phyloP scores from a whole-genome alignment of 495 filamentous ascomycete genomes.

The Aspergillus kassunensis region DNA sequence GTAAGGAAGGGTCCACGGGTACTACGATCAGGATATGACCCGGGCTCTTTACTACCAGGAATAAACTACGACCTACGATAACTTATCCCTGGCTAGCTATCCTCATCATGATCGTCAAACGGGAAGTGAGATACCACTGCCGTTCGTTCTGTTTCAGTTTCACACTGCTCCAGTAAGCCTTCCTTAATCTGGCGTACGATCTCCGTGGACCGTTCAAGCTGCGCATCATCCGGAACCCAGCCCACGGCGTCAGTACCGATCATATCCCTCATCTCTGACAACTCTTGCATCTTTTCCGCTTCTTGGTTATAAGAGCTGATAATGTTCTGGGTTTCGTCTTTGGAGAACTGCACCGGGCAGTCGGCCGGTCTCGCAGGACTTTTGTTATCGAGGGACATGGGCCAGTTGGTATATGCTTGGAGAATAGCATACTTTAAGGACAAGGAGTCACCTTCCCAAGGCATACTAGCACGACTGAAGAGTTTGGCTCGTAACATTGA shows the following conservation, averaged over 20 bases:
- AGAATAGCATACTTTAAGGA: conserved; percentile 18
- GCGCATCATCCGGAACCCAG: conserved; percentile 27
- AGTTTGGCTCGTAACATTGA: conserved; percentile 25
- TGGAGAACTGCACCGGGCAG: conserved; percentile 20
- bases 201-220: conserved; percentile 18
- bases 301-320: conserved; percentile 14
- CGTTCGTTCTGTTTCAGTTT: conserved; percentile 20
- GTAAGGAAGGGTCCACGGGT: too few relatives aligned
- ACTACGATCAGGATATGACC: too few relatives aligned
- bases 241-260: conserved; percentile 24
- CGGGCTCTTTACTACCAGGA: too few relatives aligned
- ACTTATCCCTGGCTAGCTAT: too few relatives aligned
- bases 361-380: background rate
- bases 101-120: conserved; percentile 28
- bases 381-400: conserved; percentile 14
- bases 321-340: conserved; percentile 16
- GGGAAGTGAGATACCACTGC: conserved; percentile 22
- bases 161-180: conserved; percentile 24
- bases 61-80: too few relatives aligned
- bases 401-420: conserved; percentile 20
- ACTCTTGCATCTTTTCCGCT: conserved; percentile 22
- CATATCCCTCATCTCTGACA: conserved; percentile 23
- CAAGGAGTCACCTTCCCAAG: conserved; percentile 24
- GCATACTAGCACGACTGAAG: conserved; percentile 17
- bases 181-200: conserved; percentile 22